Evolutionary conservation across 768 basidiomycete species (phyloP).

Genomic region (Panellus pusillus): DNA sequence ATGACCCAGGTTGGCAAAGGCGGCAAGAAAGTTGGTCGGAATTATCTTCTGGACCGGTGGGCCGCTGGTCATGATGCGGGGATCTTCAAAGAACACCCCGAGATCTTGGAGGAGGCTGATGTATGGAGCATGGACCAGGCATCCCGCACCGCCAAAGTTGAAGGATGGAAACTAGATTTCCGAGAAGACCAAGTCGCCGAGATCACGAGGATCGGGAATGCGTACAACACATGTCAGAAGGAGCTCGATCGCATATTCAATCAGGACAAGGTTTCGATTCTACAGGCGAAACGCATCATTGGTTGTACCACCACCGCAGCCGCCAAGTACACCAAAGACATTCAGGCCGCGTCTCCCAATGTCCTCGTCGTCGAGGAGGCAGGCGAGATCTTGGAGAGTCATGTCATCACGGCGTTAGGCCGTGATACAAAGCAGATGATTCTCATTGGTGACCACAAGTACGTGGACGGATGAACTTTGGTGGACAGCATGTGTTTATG

Average conservation of each 20-base stretch:
- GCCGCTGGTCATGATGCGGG: slow-evolving; percentile 44
- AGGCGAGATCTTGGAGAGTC: slow-evolving; percentile 71
- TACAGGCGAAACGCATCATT: slow-evolving; percentile 36
- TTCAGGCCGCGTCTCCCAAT: slow-evolving; percentile 47
- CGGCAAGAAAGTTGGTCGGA: slow-evolving; percentile 32
- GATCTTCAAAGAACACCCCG: slow-evolving; percentile 29
- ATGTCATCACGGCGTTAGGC: slow-evolving; percentile 59
- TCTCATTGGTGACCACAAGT: slow-evolving; percentile 77
- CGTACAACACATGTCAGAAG: slow-evolving; percentile 33
- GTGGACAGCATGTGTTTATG: neutral
- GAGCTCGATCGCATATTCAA: slow-evolving; percentile 30
- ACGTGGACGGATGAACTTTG: no score
- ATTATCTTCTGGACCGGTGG: slow-evolving; percentile 54
- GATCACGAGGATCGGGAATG: slow-evolving; percentile 26
- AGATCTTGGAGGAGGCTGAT: slow-evolving; percentile 24
- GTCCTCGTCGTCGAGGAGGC: slow-evolving; percentile 72
- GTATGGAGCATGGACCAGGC: slow-evolving; percentile 39
- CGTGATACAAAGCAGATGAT: slow-evolving; percentile 50
- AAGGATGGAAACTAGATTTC: slow-evolving; percentile 32
- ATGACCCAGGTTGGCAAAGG: slow-evolving; percentile 44
- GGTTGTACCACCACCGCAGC: slow-evolving; percentile 62
- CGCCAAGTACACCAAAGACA: slow-evolving; percentile 40
- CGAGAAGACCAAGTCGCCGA: slow-evolving; percentile 27
- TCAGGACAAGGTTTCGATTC: slow-evolving; percentile 23
- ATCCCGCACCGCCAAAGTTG: slow-evolving; percentile 13